Evolutionary conservation across 257 asterid genomes (phyloP).

Genomic region (Penstemon davidsonii): DNA sequence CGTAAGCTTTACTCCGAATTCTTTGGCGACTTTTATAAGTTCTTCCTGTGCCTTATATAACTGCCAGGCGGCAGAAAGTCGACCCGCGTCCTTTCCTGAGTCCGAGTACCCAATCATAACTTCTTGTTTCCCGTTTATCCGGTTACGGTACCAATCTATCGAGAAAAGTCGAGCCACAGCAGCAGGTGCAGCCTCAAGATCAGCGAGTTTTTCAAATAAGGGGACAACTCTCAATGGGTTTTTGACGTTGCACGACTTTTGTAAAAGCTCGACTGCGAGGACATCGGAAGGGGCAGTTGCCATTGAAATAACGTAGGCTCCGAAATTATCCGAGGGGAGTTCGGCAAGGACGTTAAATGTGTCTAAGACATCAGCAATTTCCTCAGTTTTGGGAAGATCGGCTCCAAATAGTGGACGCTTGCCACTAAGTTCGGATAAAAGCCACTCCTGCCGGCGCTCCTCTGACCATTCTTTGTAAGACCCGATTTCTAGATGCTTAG

Average conservation of each 20-base stretch:
- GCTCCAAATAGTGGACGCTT: slow-evolving; percentile 91
- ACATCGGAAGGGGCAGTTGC: slow-evolving; percentile 96
- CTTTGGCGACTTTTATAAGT: slow-evolving; percentile 79
- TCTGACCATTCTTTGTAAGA: slow-evolving; percentile 93
- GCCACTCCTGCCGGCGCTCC: slow-evolving; percentile 88
- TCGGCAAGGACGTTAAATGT: slow-evolving; percentile 80
- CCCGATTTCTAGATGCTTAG: slow-evolving; percentile 77
- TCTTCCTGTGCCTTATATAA: slow-evolving; percentile 91
- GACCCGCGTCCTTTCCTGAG: slow-evolving; percentile 96
- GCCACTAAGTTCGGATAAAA: slow-evolving; percentile 76
- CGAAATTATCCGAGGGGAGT: slow-evolving; percentile 75
- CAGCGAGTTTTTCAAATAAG: slow-evolving; percentile 88
- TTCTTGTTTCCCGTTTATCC: slow-evolving; percentile 87
- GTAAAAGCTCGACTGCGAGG: slow-evolving; percentile 92
- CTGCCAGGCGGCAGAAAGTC: slow-evolving; percentile 98
- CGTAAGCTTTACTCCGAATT: slow-evolving; percentile 79
- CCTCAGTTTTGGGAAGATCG: slow-evolving; percentile 88
- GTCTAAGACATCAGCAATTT: slow-evolving; percentile 76
- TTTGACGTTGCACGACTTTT: slow-evolving; percentile 75
- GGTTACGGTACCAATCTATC: slow-evolving; percentile 74
- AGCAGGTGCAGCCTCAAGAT: slow-evolving; percentile 86
- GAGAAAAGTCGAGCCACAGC: slow-evolving; percentile 85
- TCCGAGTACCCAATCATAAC: slow-evolving; percentile 98
- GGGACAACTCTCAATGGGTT: slow-evolving; percentile 85
- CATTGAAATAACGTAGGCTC: slow-evolving; percentile 94